These are phyloP conservation scores for Globisporangium recalcitrans DNA, from an alignment of 352 stramenopile genomes.

Conservation along the genomic window DNA sequence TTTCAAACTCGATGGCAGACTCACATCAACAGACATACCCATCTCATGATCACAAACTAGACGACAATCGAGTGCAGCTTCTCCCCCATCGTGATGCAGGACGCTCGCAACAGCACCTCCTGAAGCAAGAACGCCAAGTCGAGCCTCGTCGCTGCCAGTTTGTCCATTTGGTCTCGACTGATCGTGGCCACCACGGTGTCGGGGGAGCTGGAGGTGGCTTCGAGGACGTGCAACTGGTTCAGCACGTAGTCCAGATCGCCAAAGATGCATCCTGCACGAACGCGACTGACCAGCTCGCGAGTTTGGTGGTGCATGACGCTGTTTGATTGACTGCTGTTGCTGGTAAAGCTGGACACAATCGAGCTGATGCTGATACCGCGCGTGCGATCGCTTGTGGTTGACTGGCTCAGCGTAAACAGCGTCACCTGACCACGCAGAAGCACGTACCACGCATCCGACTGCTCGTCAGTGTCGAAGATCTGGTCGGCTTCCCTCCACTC, in stretches of 20 bases:
- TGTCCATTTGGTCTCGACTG: conserved; percentile 26
- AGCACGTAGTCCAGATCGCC: conserved; percentile 67
- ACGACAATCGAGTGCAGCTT: conserved; percentile 35
- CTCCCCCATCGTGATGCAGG: conserved; percentile 53
- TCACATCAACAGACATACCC: neutral
- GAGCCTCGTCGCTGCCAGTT: conserved; percentile 22
- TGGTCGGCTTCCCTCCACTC: conserved; percentile 26
- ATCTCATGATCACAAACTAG: too few species aligned
- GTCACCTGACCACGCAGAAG: conserved; percentile 48
- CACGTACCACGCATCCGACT: conserved; percentile 40
- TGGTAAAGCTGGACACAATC: conserved; percentile 3
- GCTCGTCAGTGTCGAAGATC: conserved; percentile 41
- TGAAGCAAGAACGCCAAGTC: conserved; percentile 45
- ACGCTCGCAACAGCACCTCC: conserved; percentile 48
- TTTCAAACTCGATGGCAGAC: neutral
- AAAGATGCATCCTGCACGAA: conserved; percentile 53
- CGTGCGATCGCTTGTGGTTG: neutral
- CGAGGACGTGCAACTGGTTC: conserved; percentile 37
- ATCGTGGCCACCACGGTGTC: conserved; percentile 40
- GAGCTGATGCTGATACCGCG: neutral
- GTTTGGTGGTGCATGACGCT: conserved; percentile 5
- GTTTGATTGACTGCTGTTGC: neutral
- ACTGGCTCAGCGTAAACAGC: conserved; percentile 24
- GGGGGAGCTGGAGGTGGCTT: conserved; percentile 32
- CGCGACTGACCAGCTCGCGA: conserved; percentile 44